Base-by-base conservation (phyloP, 352 stramenopile genomes). In the Pythium phragmiticola region DNA sequence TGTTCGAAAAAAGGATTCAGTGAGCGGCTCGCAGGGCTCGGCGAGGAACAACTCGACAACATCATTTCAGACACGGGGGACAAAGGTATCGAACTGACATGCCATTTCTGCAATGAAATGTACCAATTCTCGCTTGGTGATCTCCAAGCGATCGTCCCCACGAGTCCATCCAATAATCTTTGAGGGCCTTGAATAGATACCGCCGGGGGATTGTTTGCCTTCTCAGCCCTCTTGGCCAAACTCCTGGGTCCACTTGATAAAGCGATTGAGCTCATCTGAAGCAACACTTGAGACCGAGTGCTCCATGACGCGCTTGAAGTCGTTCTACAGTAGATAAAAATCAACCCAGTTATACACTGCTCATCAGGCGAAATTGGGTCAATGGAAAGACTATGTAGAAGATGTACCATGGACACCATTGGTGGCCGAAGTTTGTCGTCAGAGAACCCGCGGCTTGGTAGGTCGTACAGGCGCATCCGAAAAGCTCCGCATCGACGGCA, bases 201-300 rank as follows among this genome's bases (percentile, higher is more conserved):
- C 50, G 46, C 26, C 7, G 57, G 45, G 28, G 39, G 13, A 26
- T 51, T 23, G 3, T 4, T 46, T 12, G 14, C 23, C 45, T 23
- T 7, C 14, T 84, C 85, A 97, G 36, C 98, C 98, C 71, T 99
- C 98, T 77, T 99, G 94, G 46, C 98, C 98, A 87, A 99, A 99
- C 74, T 99, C 89, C 34, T 94, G 89, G 7, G 98, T 99, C 98
- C 98, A 99, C 64, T 99, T 96, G 17, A 96, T 82, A 68, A 99
- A 99, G 30, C 95, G 85, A 55, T 95, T 87, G 45, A 99, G 88
- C 74, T 99, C 98, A 16, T 99, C 94, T 37, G 84, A 67, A 8
- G 95, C 96, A n/a, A 99, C 97, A 51, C 96, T 98, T 2, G 89
- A 94, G 46, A 96, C 86, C 5, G 91, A 97, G 75, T 98, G 94